Evolutionary conservation across 352 stramenopile species (phyloP).

Genomic region (Phytophthora cajani): DNA sequence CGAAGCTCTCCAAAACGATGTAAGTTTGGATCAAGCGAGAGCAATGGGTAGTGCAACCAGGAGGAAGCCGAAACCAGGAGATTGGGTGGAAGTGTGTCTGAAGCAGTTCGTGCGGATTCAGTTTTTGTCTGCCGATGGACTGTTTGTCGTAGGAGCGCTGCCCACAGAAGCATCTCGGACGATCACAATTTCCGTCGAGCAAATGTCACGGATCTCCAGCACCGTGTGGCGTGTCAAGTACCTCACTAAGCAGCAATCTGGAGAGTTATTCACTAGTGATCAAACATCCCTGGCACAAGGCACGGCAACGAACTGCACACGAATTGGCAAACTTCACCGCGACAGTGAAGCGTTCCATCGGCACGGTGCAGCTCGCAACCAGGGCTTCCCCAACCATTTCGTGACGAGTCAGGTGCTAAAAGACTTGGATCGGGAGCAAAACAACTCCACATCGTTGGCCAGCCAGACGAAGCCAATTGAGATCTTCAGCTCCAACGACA

Average conservation of each 20-base stretch:
- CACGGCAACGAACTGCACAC: constrained; percentile 4
- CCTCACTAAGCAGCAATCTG: constrained; percentile 9
- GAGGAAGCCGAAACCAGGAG: constrained; percentile 41
- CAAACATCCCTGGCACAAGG: background rate
- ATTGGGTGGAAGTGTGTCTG: constrained; percentile 60
- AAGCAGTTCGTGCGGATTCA: constrained; percentile 60
- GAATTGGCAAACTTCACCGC: constrained; percentile 57
- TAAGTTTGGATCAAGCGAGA: background rate
- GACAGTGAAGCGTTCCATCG: constrained; percentile 61
- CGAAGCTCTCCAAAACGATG: background rate
- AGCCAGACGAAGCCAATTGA: constrained; percentile 43
- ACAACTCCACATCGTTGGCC: constrained; percentile 37
- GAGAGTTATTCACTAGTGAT: constrained; percentile 7
- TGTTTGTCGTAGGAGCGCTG: constrained; percentile 31
- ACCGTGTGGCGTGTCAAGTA: constrained; percentile 46
- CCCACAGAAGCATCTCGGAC: constrained; percentile 20
- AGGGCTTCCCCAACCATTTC: constrained; percentile 64
- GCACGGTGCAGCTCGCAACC: constrained; percentile 55
- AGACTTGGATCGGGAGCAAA: constrained; percentile 19
- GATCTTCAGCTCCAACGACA: constrained; percentile 62
- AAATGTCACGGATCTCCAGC: constrained; percentile 46
- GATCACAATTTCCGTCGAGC: constrained; percentile 36
- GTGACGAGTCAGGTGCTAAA: constrained; percentile 40
- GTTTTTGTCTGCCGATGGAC: constrained; percentile 42
- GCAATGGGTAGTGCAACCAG: background rate